Base-by-base conservation (phyloP, 768 basidiomycete genomes). In the Hydnomerulius pinastri region DNA sequence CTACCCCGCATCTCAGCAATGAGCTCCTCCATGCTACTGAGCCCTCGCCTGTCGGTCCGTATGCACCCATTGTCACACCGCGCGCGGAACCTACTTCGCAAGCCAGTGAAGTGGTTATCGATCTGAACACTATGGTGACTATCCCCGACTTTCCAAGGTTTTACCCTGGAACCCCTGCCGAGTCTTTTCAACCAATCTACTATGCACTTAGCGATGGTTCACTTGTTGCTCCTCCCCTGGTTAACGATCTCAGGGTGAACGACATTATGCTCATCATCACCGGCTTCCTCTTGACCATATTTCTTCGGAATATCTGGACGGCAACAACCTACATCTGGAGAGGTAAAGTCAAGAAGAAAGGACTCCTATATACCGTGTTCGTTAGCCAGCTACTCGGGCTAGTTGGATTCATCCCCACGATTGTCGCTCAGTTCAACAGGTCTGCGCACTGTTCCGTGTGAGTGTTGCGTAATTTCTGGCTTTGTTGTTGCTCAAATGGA, bases 271-370 rank as follows among this genome's bases (percentile, higher is more conserved):
- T 86, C 13, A 58, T 83, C 50, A 65, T 81, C 23, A 66, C 70
- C n/a, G 79, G 79, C 27, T 70, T 73, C 29, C 67, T 85, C 44
- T 69, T 73, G 29, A 72, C 74, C 58, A 60, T 85, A 24, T 84
- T 83, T 57, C 46, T 78, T 36, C 64, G 80, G 51, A 87, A 83
- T 57, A 74, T 81, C 36, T 46, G 75, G 43, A 73, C 75, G 32
- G 76, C 79, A 12, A 68, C 72, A 33, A 71, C 74, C 51, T 86
- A 82, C 62, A 60, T 85, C 24, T 72, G 78, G 28, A 68, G 77
- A 28, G 77, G 75, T n/a, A 79, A 71, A 57, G 73, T 83, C 33
- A 82, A 81, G 66, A 77, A 76, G 60, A 85, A 80, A 60, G 69
- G 60, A 0, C 73, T 86, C n/a, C 81, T 86, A 55, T 80, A 81